These are phyloP conservation scores for Kodamaea hsintzibuensis DNA, from an alignment of 805 yeast genomes.

Conservation along the genomic window DNA sequence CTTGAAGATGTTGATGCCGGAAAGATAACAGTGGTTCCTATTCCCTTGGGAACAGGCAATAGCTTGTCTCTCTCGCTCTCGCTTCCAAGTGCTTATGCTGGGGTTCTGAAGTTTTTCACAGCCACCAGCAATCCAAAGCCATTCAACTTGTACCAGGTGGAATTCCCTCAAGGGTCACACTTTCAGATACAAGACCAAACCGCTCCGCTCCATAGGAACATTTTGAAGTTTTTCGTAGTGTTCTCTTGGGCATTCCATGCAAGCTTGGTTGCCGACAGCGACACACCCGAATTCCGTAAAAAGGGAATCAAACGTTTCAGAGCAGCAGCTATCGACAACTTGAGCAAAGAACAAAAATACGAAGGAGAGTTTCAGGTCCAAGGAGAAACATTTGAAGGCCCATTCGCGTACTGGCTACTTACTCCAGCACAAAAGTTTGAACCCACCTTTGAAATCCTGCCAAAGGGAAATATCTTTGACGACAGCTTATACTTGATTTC, in stretches of 20 bases:
- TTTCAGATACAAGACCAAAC: constrained; percentile 21
- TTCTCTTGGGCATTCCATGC: constrained; percentile 88
- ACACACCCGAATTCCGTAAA: constrained; percentile 62
- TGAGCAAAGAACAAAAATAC: constrained; percentile 53
- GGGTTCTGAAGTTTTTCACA: constrained; percentile 39
- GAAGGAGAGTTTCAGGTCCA: constrained; percentile 37
- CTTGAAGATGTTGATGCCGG: constrained; percentile 15
- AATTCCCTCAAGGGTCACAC: constrained; percentile 39
- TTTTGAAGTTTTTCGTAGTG: constrained; percentile 57
- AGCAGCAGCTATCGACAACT: constrained; percentile 61
- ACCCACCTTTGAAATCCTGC: constrained; percentile 62
- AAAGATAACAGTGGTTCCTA: constrained; percentile 28
- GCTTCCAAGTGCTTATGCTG: constrained; percentile 21
- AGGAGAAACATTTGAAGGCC: constrained; percentile 23
- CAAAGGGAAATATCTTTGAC: constrained; percentile 49
- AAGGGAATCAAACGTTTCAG: constrained; percentile 68
- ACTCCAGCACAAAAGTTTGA: constrained; percentile 61
- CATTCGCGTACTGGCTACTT: constrained; percentile 60
- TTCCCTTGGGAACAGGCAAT: constrained; percentile 89
- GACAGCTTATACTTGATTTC: constrained; percentile 47
- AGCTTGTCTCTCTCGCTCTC: constrained; percentile 69
- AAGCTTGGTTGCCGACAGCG: constrained; percentile 77
- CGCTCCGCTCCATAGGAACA: constrained; percentile 12
- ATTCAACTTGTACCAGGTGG: constrained; percentile 46
- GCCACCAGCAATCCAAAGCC: constrained; percentile 24